These are phyloP conservation scores for Aspergillus amoenus DNA, from an alignment of 2,329 filamentous ascomycete genomes.

Conservation along the genomic window DNA sequence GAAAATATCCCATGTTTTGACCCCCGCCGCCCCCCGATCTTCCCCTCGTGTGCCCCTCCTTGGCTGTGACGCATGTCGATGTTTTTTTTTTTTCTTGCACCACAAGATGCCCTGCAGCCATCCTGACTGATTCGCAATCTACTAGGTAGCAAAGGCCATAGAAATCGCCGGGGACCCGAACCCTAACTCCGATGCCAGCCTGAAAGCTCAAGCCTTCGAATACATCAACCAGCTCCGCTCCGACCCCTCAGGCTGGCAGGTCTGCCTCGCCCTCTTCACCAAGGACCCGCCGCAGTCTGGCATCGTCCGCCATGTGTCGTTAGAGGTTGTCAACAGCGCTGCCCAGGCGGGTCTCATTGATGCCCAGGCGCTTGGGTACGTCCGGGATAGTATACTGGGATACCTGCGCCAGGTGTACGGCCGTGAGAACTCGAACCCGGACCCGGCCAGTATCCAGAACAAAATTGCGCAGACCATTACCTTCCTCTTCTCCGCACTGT, in stretches of 20 bases:
- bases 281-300: slow-evolving; percentile 74
- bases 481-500: slow-evolving; percentile 85
- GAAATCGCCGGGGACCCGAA: slow-evolving; percentile 90
- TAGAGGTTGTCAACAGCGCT: slow-evolving; percentile 92
- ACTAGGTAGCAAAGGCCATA: slow-evolving; percentile 88
- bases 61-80: not conserved
- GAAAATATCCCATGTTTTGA: slow-evolving; percentile 15
- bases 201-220: slow-evolving; percentile 73
- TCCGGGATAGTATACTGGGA: slow-evolving; percentile 77
- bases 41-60: slow-evolving; percentile 23
- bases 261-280: slow-evolving; percentile 82
- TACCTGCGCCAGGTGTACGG: slow-evolving; percentile 79
- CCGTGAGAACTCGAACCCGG: slow-evolving; percentile 56
- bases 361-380: slow-evolving; percentile 66
- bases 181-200: slow-evolving; percentile 69
- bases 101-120: not conserved
- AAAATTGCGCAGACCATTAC: slow-evolving; percentile 96
- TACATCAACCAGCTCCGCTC: slow-evolving; percentile 69
- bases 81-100: not conserved
- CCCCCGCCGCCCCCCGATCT: slow-evolving; percentile 12
- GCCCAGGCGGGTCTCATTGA: slow-evolving; percentile 79
- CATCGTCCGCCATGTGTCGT: slow-evolving; percentile 80
- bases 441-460: slow-evolving; percentile 81
- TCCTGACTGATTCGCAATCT: slow-evolving; percentile 7
- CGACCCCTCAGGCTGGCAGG: slow-evolving; percentile 85